Evolutionary conservation across 139 green algal species (phyloP), one percentile per base, ranked within the genome.

Genomic region (Zygnema circumcarinatum): DNA sequence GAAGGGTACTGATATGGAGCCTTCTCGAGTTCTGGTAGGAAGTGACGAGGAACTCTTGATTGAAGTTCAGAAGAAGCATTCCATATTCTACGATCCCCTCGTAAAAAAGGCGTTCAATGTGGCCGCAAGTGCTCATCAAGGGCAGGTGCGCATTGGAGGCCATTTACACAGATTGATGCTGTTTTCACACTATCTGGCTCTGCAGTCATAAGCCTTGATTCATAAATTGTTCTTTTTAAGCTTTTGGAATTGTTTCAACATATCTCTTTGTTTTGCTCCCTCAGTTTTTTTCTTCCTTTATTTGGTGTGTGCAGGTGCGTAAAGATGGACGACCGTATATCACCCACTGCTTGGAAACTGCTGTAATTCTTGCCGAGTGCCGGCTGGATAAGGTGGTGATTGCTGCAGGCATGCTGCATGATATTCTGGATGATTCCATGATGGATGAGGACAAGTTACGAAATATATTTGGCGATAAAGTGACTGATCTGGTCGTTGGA

Each of bases 401-500:
- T 1, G 84, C 91, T 25, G 90, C 90, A 1, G 91, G 72, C 21
- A 40, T 93, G 29, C 82, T 93, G 38, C 90, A 93, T 79, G 90
- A 93, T 40, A 76, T 73, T 16, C 56, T 93, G 7, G 90, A 93
- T 82, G 74, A 88, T 53, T 87, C 91, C 22, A 54, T 54, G 40
- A 86, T 88, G 79, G 87, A 42, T n/a, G 80, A 90, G 68, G 41
- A 79, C 2, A 52, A 93, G 7, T 80, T 93, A 35, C 11, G n/a
- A 35, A 56, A 85, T 35, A 36, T 54, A 21, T 68, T 87, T 54
- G 79, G 76, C 32, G 29, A 41, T 22, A 87, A 93, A 29, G 79
- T 92, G 21, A 52, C 87, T 16, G 39, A 84, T 11, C 87, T 91
- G 39, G 87, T 91, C 22, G 82, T 38, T n/a, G 80, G 80, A 25